Conservation (phyloP, 495 filamentous ascomycete genomes). For the Aspergillus haitiensis region DNA sequence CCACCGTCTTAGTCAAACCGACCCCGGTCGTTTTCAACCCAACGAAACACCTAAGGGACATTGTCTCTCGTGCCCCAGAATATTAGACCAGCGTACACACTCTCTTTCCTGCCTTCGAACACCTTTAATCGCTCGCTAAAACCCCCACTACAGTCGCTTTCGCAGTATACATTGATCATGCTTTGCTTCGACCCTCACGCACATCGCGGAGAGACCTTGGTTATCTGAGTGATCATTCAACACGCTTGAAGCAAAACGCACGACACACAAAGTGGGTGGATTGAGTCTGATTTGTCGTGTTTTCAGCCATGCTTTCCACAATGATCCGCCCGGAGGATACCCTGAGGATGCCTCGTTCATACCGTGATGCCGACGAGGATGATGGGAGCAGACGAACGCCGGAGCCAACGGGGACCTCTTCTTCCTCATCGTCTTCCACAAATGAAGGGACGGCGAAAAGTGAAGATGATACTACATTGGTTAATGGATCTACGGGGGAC, state of each 20-base stretch:
- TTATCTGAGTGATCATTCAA: constrained; percentile 22
- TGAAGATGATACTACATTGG: constrained; percentile 37
- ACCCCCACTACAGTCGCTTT: constrained; percentile 10
- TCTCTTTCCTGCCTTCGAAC: neutral
- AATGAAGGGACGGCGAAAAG: constrained; percentile 32
- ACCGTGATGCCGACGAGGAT: constrained; percentile 39
- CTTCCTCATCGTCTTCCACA: constrained; percentile 27
- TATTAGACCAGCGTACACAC: neutral
- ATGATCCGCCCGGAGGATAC: constrained; percentile 46
- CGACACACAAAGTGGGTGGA: constrained; percentile 1
- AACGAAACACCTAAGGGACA: constrained; percentile 19
- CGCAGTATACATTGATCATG: constrained; percentile 26
- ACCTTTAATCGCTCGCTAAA: neutral
- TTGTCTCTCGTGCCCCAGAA: constrained; percentile 19
- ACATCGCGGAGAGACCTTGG: constrained; percentile 17
- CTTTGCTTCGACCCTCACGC: constrained; percentile 20
- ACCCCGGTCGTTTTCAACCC: constrained; percentile 19
- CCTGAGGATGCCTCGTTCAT: constrained; percentile 36
- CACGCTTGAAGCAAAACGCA: constrained; percentile 9
- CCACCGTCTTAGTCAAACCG: constrained; percentile 11
- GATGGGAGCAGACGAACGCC: constrained; percentile 27
- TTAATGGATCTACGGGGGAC: constrained; percentile 36
- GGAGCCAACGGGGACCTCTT: constrained; percentile 28
- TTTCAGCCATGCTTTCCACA: constrained; percentile 36
- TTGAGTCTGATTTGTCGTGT: constrained; percentile 6